A percentile compares a stretch with the other conserved stretches of the same genome.
These are phyloP conservation scores for Fragaria nilgerrensis DNA, from an alignment of 306 rosid genomes.

Conservation along the genomic window DNA sequence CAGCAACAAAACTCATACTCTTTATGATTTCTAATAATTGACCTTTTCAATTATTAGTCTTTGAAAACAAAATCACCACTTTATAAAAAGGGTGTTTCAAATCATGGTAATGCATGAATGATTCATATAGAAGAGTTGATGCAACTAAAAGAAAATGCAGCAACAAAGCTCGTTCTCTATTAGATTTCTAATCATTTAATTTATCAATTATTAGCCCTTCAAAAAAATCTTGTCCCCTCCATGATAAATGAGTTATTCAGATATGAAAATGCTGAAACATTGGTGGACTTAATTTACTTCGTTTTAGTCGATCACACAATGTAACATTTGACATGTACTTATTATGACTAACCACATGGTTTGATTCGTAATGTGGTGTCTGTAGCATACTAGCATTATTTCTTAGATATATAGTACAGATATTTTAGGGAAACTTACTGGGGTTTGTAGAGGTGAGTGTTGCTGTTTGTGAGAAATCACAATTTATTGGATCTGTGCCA, in stretches of 20 bases:
- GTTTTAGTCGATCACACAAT: background rate
- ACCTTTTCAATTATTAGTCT: background rate
- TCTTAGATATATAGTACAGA: background rate
- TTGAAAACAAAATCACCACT: background rate
- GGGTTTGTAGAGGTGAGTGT: conserved; percentile 73
- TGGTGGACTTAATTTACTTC: background rate
- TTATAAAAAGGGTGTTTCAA: background rate
- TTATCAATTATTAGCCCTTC: background rate
- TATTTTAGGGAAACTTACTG: conserved; percentile 44
- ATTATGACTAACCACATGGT: background rate
- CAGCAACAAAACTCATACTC: background rate
- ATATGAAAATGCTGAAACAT: background rate
- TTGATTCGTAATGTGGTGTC: background rate
- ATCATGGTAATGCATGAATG: background rate
- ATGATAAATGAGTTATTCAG: background rate
- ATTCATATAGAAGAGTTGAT: background rate
- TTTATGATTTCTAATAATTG: conserved; percentile 13
- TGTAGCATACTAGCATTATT: background rate
- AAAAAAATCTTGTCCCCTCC: background rate
- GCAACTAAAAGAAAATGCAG: background rate
- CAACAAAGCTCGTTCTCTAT: background rate
- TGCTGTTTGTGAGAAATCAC: conserved; percentile 91
- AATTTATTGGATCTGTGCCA: conserved; percentile 60
- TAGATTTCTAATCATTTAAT: background rate
- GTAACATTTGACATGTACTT: background rate